phyloP scores from a whole-genome alignment of 208 protist genomes.

The Acanthamoeba comandoni region DNA sequence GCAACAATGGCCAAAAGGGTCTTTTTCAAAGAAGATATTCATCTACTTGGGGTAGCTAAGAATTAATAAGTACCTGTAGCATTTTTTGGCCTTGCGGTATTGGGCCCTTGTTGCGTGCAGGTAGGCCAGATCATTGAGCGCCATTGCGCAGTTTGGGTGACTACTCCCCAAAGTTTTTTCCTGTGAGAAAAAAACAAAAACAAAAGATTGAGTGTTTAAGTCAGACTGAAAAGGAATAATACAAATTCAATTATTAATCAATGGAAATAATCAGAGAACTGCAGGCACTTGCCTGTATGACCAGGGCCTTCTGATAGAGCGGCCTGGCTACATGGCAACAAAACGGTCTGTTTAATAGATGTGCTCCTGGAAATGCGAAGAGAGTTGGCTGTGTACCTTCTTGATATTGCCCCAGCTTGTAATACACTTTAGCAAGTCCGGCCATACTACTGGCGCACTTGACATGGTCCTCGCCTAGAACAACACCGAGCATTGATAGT shows the following conservation, averaged over 20 bases:
- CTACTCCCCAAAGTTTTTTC: constrained; percentile 65
- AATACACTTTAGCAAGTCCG: constrained; percentile 68
- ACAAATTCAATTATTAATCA: too few species aligned
- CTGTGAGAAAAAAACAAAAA: constrained; percentile 7
- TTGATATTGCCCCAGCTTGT: constrained; percentile 72
- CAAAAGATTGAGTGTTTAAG: neutral
- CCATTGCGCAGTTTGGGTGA: constrained; percentile 65
- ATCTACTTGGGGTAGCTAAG: neutral
- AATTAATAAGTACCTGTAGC: neutral
- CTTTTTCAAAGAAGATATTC: neutral
- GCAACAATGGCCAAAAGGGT: neutral
- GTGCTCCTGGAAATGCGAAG: too few species aligned
- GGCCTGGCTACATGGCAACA: constrained; percentile 27
- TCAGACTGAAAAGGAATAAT: too few species aligned
- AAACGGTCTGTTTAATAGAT: neutral
- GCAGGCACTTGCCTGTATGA: constrained; percentile 20
- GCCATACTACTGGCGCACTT: constrained; percentile 36
- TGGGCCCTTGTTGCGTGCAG: constrained; percentile 62
- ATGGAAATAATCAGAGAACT: neutral
- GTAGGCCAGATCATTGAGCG: constrained; percentile 69
- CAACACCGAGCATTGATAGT: constrained; percentile 60
- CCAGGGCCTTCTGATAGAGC: constrained; percentile 54
- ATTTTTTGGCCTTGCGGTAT: constrained; percentile 73
- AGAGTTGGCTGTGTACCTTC: constrained; percentile 22
- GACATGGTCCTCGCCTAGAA: constrained; percentile 62